Evolutionary conservation across 495 filamentous ascomycete species (phyloP).

Genomic region (Aspergillus cavernicola): DNA sequence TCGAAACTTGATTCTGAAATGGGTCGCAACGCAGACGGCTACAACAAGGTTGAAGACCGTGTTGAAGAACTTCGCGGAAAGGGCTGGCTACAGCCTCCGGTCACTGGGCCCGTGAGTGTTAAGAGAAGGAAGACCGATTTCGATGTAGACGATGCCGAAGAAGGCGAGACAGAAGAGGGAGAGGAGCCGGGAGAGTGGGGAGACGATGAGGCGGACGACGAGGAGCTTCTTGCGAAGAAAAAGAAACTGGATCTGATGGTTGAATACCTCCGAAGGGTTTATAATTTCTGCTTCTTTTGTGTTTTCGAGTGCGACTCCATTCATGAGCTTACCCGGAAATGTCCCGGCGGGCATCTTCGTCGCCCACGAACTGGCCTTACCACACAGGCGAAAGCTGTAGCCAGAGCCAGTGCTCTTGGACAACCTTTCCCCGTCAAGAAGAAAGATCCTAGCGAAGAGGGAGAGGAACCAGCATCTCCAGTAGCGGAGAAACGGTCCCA

Average conservation of each 20-base stretch:
- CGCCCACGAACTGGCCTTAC: constrained; percentile 81
- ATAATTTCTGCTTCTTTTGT: constrained; percentile 99
- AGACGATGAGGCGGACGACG: constrained; percentile 82
- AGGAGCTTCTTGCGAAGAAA: constrained; percentile 85
- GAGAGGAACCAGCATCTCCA: constrained; percentile 58
- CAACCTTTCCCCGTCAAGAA: constrained; percentile 79
- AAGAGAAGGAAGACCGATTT: constrained; percentile 61
- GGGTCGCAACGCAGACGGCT: constrained; percentile 61
- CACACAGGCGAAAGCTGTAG: constrained; percentile 77
- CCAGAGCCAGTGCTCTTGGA: constrained; percentile 72
- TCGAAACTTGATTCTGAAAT: constrained; percentile 78
- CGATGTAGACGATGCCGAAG: constrained; percentile 66
- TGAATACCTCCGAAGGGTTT: constrained; percentile 92
- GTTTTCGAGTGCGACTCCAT: constrained; percentile 97
- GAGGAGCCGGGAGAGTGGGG: constrained; percentile 70
- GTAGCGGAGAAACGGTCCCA: constrained; percentile 64
- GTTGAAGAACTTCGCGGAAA: constrained; percentile 73
- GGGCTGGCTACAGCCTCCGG: constrained; percentile 69
- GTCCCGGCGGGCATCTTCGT: constrained; percentile 91
- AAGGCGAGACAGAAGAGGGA: constrained; percentile 67
- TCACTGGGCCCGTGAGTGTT: constrained; percentile 47
- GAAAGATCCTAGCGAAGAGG: constrained; percentile 60
- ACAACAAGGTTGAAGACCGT: constrained; percentile 73
- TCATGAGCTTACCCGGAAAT: constrained; percentile 92
- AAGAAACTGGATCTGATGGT: constrained; percentile 95